Evolutionary conservation across 495 filamentous ascomycete species (phyloP).

Genomic region (Aspergillus heteromorphus): DNA sequence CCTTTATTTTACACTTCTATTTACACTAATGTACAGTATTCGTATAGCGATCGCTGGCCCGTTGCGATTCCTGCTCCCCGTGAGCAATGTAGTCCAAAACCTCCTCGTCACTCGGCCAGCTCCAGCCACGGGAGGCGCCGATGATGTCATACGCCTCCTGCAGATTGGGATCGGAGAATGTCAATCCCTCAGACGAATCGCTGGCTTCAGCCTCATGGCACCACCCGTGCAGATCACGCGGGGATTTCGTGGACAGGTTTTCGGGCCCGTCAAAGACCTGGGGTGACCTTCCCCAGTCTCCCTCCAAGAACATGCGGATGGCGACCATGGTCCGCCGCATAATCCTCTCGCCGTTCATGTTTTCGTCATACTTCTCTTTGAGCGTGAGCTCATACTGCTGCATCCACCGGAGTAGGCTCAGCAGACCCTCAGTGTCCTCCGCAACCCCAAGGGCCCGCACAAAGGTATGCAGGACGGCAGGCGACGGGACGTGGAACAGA

Average conservation of each 20-base stretch:
- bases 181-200: constrained; percentile 14
- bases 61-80: constrained; percentile 9
- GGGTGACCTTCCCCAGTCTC: constrained; percentile 20
- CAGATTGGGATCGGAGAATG: constrained; percentile 23
- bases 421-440: constrained; percentile 45
- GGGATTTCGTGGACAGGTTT: background rate
- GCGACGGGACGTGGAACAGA: constrained; percentile 37
- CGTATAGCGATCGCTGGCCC: background rate
- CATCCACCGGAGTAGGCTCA: constrained; percentile 52
- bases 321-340: constrained; percentile 48
- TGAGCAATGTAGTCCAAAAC: constrained; percentile 39
- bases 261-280: background rate
- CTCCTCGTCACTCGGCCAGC: constrained; percentile 51
- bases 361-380: constrained; percentile 34
- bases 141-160: constrained; percentile 41
- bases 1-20: constrained; percentile 14
- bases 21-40: constrained; percentile 22
- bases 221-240: background rate
- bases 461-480: constrained; percentile 47
- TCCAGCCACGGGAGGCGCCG: constrained; percentile 41
- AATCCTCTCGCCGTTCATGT: constrained; percentile 36
- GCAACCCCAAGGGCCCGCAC: constrained; percentile 46
- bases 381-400: constrained; percentile 31
- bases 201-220: background rate
- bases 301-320: constrained; percentile 49